phyloP scores from a whole-genome alignment of 768 basidiomycete species.

The Xerocomus spinulosus region DNA sequence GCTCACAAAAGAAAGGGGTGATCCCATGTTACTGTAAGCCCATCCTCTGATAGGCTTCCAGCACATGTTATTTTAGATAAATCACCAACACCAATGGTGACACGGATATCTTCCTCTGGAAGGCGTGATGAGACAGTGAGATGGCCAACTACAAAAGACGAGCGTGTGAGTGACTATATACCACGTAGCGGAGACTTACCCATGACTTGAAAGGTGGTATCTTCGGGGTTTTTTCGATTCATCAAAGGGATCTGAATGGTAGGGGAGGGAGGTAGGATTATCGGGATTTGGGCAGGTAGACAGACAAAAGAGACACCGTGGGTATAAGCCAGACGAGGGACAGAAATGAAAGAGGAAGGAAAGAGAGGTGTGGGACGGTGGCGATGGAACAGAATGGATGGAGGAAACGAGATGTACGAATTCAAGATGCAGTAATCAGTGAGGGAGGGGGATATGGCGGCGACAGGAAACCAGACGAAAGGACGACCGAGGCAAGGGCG shows the following conservation, averaged over 20 bases:
- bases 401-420: too few relatives aligned
- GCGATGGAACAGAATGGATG: too few relatives aligned
- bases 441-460: too few relatives aligned
- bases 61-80: background rate
- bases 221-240: background rate
- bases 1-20: background rate
- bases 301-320: too few relatives aligned
- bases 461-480: too few relatives aligned
- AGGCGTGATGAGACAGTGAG: background rate
- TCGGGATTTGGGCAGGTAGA: too few relatives aligned
- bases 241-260: background rate
- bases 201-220: background rate
- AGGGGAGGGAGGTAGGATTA: too few relatives aligned
- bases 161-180: background rate
- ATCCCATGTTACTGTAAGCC: background rate
- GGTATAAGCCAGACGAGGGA: too few relatives aligned
- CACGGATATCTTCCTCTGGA: background rate
- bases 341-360: too few relatives aligned
- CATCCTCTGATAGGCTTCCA: background rate
- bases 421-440: too few relatives aligned
- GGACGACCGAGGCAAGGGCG: too few relatives aligned
- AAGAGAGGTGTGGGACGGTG: too few relatives aligned
- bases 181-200: background rate
- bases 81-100: background rate
- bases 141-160: background rate